Conservation (phyloP, 768 basidiomycete species). For the Tephrocybe sp. region DNA sequence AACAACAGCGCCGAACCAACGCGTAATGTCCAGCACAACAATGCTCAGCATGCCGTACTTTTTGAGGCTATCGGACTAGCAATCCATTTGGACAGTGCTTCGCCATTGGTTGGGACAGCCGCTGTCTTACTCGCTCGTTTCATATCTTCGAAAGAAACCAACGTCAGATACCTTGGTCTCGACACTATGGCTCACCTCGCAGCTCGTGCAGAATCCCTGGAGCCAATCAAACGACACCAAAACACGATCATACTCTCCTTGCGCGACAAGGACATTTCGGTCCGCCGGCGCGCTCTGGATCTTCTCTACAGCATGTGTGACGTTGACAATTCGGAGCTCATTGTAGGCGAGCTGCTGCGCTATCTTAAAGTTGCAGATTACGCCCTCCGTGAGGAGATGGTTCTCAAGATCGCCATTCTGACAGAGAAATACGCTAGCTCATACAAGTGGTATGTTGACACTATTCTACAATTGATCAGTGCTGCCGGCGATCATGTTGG, state of each 20-base stretch:
- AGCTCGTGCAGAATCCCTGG: conserved; percentile 86
- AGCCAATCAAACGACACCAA: conserved; percentile 93
- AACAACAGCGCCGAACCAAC: conserved; percentile 88
- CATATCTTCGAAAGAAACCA: conserved; percentile 97
- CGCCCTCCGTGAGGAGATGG: conserved; percentile 96
- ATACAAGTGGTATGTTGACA: conserved; percentile 99
- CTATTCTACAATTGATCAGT: conserved; percentile 91
- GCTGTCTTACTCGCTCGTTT: conserved; percentile 91
- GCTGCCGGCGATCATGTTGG: conserved; percentile 98
- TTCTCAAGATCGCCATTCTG: conserved; percentile 95
- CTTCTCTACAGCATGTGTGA: conserved; percentile 99
- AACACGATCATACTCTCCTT: conserved; percentile 92
- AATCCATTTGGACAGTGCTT: conserved; percentile 92
- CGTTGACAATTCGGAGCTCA: conserved; percentile 90
- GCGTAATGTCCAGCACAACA: conserved; percentile 96
- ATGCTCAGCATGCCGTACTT: conserved; percentile 96
- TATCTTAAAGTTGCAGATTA: conserved; percentile 98
- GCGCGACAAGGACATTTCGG: conserved; percentile 96
- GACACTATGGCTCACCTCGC: conserved; percentile 99
- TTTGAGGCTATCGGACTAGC: conserved; percentile 97
- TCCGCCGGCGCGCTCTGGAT: conserved; percentile 90
- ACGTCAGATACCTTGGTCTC: conserved; percentile 94
- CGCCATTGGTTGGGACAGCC: conserved; percentile 82
- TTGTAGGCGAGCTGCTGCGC: conserved; percentile 91
- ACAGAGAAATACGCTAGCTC: conserved; percentile 99